These are phyloP conservation scores for Nemania abortiva DNA, from an alignment of 2,329 filamentous ascomycete genomes.

Conservation along the genomic window DNA sequence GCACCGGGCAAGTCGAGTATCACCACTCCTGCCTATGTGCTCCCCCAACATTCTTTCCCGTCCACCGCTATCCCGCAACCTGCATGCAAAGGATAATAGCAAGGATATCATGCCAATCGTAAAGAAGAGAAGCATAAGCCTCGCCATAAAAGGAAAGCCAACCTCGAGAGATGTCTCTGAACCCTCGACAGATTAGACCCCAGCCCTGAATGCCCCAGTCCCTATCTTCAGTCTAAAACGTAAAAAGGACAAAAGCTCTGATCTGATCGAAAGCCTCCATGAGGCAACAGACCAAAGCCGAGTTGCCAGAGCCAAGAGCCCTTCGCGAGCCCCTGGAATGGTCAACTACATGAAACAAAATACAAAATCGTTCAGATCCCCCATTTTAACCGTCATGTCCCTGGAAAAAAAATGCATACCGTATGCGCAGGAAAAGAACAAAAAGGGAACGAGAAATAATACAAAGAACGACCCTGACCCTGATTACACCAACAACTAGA, in stretches of 20 bases:
- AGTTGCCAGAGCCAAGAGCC: slow-evolving; percentile 1
- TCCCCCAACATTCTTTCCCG: slow-evolving; percentile 20
- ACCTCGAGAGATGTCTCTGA: slow-evolving; percentile 15
- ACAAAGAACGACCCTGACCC: too few species aligned
- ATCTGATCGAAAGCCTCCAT: slow-evolving; percentile 4
- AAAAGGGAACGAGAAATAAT: neutral
- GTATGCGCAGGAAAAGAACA: neutral
- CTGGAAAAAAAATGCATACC: slow-evolving; percentile 9
- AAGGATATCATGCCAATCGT: slow-evolving; percentile 48
- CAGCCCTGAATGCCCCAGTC: slow-evolving; percentile 24
- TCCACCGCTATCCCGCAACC: slow-evolving; percentile 28
- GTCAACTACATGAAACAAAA: slow-evolving; percentile 9
- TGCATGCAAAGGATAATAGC: slow-evolving; percentile 37
- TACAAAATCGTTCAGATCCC: slow-evolving; percentile 9
- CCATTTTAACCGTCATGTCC: slow-evolving; percentile 17
- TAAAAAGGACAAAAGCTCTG: slow-evolving; percentile 24
- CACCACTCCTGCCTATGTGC: neutral
- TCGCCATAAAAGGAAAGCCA: slow-evolving; percentile 25
- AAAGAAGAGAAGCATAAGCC: slow-evolving; percentile 43
- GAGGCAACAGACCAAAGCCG: neutral
- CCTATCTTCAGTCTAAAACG: slow-evolving; percentile 37
- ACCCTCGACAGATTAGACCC: slow-evolving; percentile 31
- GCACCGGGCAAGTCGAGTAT: neutral
- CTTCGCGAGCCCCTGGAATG: neutral
- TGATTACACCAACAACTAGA: too few species aligned